A percentile compares a stretch with the other conserved stretches of the same genome.
phyloP scores from a whole-genome alignment of 192 early-diverging fungal genomes.

The Coemansia sp. region DNA sequence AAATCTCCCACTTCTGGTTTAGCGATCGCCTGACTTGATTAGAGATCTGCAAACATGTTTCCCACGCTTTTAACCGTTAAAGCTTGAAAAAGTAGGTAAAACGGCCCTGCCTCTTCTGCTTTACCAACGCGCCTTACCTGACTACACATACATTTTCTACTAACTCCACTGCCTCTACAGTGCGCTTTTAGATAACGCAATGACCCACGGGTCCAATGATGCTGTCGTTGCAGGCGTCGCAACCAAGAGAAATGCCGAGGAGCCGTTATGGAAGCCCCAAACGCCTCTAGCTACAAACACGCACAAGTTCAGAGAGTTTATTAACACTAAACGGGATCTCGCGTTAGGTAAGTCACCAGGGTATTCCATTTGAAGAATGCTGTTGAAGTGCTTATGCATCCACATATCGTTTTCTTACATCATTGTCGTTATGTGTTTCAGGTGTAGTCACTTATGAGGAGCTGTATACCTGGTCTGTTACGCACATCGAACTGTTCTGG shows the following conservation, averaged over 20 bases:
- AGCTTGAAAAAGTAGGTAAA: not conserved
- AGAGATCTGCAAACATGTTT: not conserved
- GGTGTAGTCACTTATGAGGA: slow-evolving; percentile 61
- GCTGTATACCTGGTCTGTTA: slow-evolving; percentile 82
- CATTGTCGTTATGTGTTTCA: not conserved
- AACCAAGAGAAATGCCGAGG: not conserved
- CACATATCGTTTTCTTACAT: not conserved
- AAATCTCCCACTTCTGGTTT: too few relatives aligned
- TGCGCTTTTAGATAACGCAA: not conserved
- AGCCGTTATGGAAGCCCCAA: slow-evolving; percentile 65
- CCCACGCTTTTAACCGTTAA: slow-evolving; percentile 2
- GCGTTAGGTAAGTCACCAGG: slow-evolving; percentile 13
- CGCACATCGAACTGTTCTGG: slow-evolving; percentile 81
- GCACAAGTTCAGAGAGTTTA: slow-evolving; percentile 68
- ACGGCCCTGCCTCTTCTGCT: slow-evolving; percentile 1
- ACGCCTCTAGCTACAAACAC: slow-evolving; percentile 60
- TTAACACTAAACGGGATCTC: slow-evolving; percentile 68
- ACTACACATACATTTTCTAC: not conserved
- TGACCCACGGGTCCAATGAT: slow-evolving; percentile 20
- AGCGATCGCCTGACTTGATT: too few relatives aligned
- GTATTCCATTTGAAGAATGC: not conserved
- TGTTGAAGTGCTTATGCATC: not conserved
- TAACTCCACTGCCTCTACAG: not conserved
- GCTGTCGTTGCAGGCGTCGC: not conserved
- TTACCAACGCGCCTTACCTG: not conserved